Evolutionary conservation across 768 basidiomycete species (phyloP).

Genomic region (Termitomyces titanicus): DNA sequence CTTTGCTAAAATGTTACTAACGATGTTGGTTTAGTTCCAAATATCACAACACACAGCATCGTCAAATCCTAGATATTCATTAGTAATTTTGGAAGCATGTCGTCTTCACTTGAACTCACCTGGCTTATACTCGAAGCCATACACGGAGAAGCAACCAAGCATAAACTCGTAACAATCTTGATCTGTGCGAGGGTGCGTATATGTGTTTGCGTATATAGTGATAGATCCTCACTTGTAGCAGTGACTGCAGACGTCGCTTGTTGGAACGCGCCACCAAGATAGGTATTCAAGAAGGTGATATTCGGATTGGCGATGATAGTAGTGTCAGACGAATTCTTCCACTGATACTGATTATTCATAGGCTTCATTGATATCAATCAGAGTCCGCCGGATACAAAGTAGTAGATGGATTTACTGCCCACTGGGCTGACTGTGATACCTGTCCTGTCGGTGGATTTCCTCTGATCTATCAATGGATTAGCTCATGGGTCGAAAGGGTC

Average conservation of each 20-base stretch:
- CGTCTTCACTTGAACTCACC: constrained; percentile 28
- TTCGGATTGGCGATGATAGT: constrained; percentile 50
- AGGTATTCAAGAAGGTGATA: constrained; percentile 57
- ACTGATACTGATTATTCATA: constrained; percentile 69
- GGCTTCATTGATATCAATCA: constrained; percentile 40
- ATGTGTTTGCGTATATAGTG: not conserved
- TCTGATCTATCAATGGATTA: constrained; percentile 22
- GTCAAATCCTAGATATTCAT: constrained; percentile 35
- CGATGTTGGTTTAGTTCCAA: not conserved
- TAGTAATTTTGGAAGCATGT: not conserved
- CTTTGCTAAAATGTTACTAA: constrained; percentile 23
- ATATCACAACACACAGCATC: constrained; percentile 40
- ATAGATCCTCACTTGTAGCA: constrained; percentile 43
- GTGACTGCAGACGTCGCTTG: constrained; percentile 78
- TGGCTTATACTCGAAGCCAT: constrained; percentile 81
- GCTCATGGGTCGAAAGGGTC: not conserved
- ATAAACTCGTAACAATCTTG: constrained; percentile 64
- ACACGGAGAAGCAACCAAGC: constrained; percentile 56
- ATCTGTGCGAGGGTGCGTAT: constrained; percentile 32
- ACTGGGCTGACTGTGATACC: constrained; percentile 85
- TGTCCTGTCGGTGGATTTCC: constrained; percentile 35
- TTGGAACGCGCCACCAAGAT: constrained; percentile 75
- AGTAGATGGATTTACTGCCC: constrained; percentile 50
- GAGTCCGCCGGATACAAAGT: not conserved
- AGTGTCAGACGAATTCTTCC: constrained; percentile 63